Conservation (phyloP, 176 grass and related monocot genomes). For the Pontederia crassipes region DNA sequence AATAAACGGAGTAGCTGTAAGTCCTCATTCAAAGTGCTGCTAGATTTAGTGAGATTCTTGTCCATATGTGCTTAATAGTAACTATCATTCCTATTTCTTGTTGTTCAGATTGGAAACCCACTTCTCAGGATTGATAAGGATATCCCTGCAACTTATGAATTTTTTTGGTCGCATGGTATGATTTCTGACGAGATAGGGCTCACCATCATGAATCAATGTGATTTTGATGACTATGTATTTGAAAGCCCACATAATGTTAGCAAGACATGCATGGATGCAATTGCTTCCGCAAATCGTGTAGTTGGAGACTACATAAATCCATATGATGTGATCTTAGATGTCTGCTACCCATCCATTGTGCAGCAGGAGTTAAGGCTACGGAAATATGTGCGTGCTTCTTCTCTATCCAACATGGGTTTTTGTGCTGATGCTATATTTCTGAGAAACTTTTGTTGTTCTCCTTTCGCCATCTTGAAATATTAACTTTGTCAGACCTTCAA, state of each 20-base stretch:
- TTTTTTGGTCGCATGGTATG: constrained; percentile 99
- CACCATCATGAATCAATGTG: constrained; percentile 52
- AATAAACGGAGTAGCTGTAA: constrained; percentile 89
- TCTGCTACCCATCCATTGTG: constrained; percentile 93
- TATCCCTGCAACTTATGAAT: constrained; percentile 77
- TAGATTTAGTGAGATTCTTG: background rate
- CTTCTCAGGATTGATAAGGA: constrained; percentile 89
- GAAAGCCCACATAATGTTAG: constrained; percentile 51
- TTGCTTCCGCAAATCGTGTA: constrained; percentile 44
- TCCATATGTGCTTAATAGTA: background rate
- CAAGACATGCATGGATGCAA: constrained; percentile 70
- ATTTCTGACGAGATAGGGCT: constrained; percentile 92
- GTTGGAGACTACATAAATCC: constrained; percentile 79
- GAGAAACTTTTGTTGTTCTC: constrained; percentile 5
- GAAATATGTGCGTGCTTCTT: constrained; percentile 62
- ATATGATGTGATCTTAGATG: constrained; percentile 85
- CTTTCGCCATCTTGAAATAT: background rate
- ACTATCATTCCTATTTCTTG: background rate
- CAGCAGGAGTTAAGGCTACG: constrained; percentile 76
- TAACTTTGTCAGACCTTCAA: background rate
- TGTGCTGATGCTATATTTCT: background rate
- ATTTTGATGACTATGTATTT: constrained; percentile 92
- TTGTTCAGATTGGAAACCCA: constrained; percentile 83
- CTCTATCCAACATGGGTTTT: background rate
- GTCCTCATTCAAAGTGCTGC: constrained; percentile 11